These are phyloP conservation scores for Ensete ventricosum DNA, from an alignment of 176 grass and related monocot species.

Conservation along the genomic window DNA sequence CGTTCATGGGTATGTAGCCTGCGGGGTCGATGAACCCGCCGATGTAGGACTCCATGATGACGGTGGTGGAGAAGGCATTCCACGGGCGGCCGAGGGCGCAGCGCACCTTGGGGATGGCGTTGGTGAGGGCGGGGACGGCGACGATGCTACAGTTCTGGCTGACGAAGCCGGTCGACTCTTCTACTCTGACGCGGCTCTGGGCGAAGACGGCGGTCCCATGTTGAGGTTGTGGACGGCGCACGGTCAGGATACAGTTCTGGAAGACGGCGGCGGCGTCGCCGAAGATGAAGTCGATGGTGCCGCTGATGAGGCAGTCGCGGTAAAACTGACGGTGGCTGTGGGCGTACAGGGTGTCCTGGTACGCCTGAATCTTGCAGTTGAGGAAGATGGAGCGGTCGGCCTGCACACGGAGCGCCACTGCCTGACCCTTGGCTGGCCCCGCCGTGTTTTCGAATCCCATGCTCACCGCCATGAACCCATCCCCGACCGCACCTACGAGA, in stretches of 20 bases:
- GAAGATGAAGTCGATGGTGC: constrained; percentile 89
- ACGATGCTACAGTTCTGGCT: constrained; percentile 68
- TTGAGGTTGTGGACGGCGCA: constrained; percentile 58
- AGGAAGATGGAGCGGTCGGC: constrained; percentile 78
- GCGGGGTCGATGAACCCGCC: constrained; percentile 53
- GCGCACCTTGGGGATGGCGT: constrained; percentile 21
- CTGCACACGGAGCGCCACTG: constrained; percentile 67
- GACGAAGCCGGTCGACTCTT: constrained; percentile 80
- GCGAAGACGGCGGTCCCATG: constrained; percentile 77
- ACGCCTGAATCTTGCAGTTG: constrained; percentile 73
- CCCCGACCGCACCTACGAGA: constrained; percentile 41
- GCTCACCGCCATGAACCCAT: constrained; percentile 72
- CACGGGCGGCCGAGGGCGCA: constrained; percentile 68
- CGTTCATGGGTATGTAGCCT: constrained; percentile 69
- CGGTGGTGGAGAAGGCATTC: constrained; percentile 55
- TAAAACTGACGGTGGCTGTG: constrained; percentile 81
- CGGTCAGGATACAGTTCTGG: constrained; percentile 69
- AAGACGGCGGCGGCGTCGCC: constrained; percentile 79
- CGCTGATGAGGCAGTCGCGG: constrained; percentile 67
- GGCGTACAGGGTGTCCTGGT: constrained; percentile 94
- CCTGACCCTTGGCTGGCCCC: constrained; percentile 64
- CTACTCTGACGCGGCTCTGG: constrained; percentile 47
- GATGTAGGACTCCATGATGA: constrained; percentile 78
- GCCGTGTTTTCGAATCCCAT: constrained; percentile 89
- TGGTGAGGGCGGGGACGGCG: constrained; percentile 32